phyloP scores from a whole-genome alignment of 192 early-diverging fungal species.

The Lunasporangiospora selenospora region DNA sequence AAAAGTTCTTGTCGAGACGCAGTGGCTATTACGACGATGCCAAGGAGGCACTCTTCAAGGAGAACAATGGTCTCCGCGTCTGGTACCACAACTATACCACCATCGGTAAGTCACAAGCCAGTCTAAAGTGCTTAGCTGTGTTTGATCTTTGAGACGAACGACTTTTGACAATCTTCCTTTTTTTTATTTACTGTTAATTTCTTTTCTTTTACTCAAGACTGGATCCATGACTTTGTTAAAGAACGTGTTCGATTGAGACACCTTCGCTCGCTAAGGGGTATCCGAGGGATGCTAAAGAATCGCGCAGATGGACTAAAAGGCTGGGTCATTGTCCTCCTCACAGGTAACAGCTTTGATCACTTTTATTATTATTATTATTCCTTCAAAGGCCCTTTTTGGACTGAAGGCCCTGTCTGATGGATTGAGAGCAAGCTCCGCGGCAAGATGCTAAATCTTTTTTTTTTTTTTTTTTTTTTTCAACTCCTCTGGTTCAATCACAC shows the following conservation, averaged over 20 bases:
- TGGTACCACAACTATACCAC: slow-evolving; percentile 67
- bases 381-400: too few species aligned
- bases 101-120: slow-evolving; percentile 50
- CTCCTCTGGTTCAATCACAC: not conserved
- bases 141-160: not conserved
- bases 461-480: not conserved
- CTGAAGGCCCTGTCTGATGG: too few species aligned
- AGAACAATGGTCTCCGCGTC: slow-evolving; percentile 62
- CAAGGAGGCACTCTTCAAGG: slow-evolving; percentile 54
- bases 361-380: too few species aligned
- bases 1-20: slow-evolving; percentile 33
- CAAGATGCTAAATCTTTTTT: too few species aligned
- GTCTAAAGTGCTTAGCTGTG: too few species aligned
- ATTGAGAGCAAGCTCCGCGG: too few species aligned
- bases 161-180: not conserved
- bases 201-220: slow-evolving; percentile 59
- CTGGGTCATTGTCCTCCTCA: slow-evolving; percentile 84
- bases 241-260: slow-evolving; percentile 74
- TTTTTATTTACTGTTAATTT: not conserved
- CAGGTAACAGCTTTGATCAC: slow-evolving; percentile 27
- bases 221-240: slow-evolving; percentile 90
- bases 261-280: slow-evolving; percentile 59
- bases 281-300: slow-evolving; percentile 65
- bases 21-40: slow-evolving; percentile 57
- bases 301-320: slow-evolving; percentile 79